Conservation (phyloP, 768 basidiomycete genomes). For the Cyclocybe cylindracea region DNA sequence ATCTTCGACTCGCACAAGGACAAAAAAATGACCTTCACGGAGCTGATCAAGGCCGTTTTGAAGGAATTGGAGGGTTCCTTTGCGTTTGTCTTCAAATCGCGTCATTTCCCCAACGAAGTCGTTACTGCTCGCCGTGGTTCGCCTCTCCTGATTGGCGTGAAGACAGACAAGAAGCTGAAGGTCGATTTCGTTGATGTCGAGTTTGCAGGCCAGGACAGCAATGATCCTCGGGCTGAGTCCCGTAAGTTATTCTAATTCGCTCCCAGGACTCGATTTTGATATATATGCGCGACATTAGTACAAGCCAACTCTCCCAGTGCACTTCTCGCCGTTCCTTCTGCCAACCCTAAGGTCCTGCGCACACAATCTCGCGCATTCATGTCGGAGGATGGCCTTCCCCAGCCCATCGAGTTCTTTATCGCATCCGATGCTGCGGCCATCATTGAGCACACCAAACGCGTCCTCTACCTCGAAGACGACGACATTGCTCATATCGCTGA, state of each 20-base stretch:
- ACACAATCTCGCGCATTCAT: slow-evolving; percentile 98
- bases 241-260: slow-evolving; percentile 30
- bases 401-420: slow-evolving; percentile 99
- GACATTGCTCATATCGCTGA: slow-evolving; percentile 98
- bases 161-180: slow-evolving; percentile 99
- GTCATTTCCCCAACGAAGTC: slow-evolving; percentile 93
- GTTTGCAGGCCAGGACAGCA: slow-evolving; percentile 73
- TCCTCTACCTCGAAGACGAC: slow-evolving; percentile 97
- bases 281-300: slow-evolving; percentile 28
- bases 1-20: slow-evolving; percentile 91
- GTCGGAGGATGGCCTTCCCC: slow-evolving; percentile 96
- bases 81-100: slow-evolving; percentile 98
- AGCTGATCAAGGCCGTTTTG: slow-evolving; percentile 91
- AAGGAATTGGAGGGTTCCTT: slow-evolving; percentile 99
- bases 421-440: slow-evolving; percentile 97
- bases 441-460: slow-evolving; percentile 98
- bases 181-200: slow-evolving; percentile 99
- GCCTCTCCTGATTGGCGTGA: slow-evolving; percentile 95
- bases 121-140: slow-evolving; percentile 97
- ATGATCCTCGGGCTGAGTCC: slow-evolving; percentile 37
- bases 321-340: slow-evolving; percentile 66
- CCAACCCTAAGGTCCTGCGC: slow-evolving; percentile 79
- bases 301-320: slow-evolving; percentile 52
- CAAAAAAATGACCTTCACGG: slow-evolving; percentile 85
- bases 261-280: background rate